These are phyloP conservation scores for Podospora anserina DNA, from an alignment of 495 filamentous ascomycete species.

Conservation along the genomic window DNA sequence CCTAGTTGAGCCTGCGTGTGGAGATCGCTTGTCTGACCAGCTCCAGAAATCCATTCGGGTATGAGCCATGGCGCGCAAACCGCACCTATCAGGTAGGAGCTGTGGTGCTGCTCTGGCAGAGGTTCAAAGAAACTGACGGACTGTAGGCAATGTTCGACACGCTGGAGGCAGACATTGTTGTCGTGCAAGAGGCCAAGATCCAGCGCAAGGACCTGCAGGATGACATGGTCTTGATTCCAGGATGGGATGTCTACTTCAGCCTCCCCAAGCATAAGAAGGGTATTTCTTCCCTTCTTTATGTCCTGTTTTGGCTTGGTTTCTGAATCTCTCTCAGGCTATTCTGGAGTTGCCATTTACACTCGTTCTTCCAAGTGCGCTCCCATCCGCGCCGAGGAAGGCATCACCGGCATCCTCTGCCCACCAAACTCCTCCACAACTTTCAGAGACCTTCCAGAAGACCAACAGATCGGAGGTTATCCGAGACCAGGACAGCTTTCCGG, in stretches of 20 bases:
- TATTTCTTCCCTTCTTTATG: constrained; percentile 29
- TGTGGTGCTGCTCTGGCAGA: neutral
- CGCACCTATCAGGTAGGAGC: constrained; percentile 70
- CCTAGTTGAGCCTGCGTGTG: neutral
- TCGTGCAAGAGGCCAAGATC: constrained; percentile 96
- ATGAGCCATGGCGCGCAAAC: constrained; percentile 88
- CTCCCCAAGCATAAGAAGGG: constrained; percentile 92
- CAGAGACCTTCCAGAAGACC: constrained; percentile 68
- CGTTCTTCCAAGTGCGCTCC: constrained; percentile 84
- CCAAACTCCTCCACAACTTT: constrained; percentile 74
- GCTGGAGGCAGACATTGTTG: constrained; percentile 87
- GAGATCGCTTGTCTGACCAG: constrained; percentile 10
- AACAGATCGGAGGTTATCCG: constrained; percentile 92
- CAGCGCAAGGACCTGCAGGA: constrained; percentile 89
- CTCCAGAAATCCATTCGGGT: constrained; percentile 83
- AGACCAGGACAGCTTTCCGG: constrained; percentile 59
- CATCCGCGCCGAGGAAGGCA: constrained; percentile 88
- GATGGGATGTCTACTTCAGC: constrained; percentile 97
- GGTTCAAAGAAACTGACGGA: neutral
- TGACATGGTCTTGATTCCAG: constrained; percentile 93
- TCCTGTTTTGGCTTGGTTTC: neutral
- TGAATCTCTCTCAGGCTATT: constrained; percentile 66
- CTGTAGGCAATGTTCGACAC: constrained; percentile 85
- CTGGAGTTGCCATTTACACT: constrained; percentile 92
- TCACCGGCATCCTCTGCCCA: constrained; percentile 76